Base-by-base conservation (phyloP, 495 filamentous ascomycete species). In the Rhizodiscina lignyota region DNA sequence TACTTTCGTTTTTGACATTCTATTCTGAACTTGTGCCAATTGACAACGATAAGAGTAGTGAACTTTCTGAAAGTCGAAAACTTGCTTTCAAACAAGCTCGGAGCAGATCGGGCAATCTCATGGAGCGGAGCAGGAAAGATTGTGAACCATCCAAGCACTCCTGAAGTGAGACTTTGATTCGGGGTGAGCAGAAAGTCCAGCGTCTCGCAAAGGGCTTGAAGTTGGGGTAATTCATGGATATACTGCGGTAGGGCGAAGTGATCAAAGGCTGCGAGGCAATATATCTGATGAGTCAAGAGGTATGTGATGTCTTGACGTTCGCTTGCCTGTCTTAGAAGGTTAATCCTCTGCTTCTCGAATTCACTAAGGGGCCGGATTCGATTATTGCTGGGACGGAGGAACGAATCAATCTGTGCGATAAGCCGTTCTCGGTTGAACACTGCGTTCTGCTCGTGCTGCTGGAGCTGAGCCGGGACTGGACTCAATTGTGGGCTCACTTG, bases 201-300 rank as follows among this genome's bases (percentile, higher is more conserved):
- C 13, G 32, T 15, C 4, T 22, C 13, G n/a, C 34, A 3, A 8
- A 36, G 32, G 8, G 2, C 10, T 3, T 13, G 5, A 16, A 42
- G n/a, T 10, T 38, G 21, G 6, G 48, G 40, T 29, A 43, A 30
- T 18, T 12, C 28, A 5, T 17, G 22, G 11, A 49, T 21, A 10
- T 6, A 19, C 4, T 4, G 24, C 5, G 45, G 31, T 12, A 44
- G 5, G 5, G 33, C 21, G 33, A 6, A 10, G 8, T 8, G 21
- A 24, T 35, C 30, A 5, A 18, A 18, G 6, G 16, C 5, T 5
- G 6, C 16, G 18, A 44, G 4, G 36, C 43, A 45, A 15, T 30
- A 21, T 21, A 47, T 18, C 35, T 52, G 47, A 30, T 40, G 47
- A 17, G 50, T 29, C 3, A 40, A 31, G 13, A 52, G 18, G 34